Evolutionary conservation across 176 grass and related monocot genomes (phyloP), one percentile per base, ranked within the genome.

Genomic region (Aegilops bicornis): DNA sequence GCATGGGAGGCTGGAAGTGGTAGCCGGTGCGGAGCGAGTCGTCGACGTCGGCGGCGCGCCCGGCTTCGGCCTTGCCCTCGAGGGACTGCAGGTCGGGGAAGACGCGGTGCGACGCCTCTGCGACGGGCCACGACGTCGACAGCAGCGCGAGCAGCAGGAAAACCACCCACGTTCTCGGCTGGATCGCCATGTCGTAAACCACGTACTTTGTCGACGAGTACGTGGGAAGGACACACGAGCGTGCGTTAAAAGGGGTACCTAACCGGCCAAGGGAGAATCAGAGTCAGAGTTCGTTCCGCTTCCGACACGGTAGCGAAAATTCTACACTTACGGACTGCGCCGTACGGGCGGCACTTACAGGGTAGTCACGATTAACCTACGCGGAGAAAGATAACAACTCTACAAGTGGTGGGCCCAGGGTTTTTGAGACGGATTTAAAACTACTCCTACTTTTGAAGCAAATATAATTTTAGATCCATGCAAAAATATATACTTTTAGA

Each of bases 1-100:
- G 81, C 73, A 80, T 67, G 4, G 94, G 89, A 3, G 94, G 94
- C 56, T 91, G 94, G 82, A 96, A 96, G 83, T 96, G 94, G 32
- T 81, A 96, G 19, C 91, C 89, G 20, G 91, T 93, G 11, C 56
- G 82, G 77, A 88, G 86, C 33, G 60, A 36, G 40, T 69, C 27
- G 45, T 40, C 71, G 56, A 19, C 81, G 8, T 29, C 63, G 23
- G 48, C 43, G 48, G 85, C 48, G 16, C 52, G 23, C 3, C 24
- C 14, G 33, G 7, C 40, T 4, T 47, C 20, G 47, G 71, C 39
- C 6, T 37, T 33, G 59, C 81, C 23, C 17, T 62, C 6, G 20
- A 77, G 48, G 17, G 88, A 76, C 52, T 85, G 77, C 23, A 86
- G 32, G 6, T 78, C 61, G 39, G 63, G 16, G 6, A 80, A 67